Percentiles rank a stretch among this genome's conserved stretches.
These are phyloP conservation scores for Triticum urartu DNA, from an alignment of 176 grass and related monocot species.

Conservation along the genomic window DNA sequence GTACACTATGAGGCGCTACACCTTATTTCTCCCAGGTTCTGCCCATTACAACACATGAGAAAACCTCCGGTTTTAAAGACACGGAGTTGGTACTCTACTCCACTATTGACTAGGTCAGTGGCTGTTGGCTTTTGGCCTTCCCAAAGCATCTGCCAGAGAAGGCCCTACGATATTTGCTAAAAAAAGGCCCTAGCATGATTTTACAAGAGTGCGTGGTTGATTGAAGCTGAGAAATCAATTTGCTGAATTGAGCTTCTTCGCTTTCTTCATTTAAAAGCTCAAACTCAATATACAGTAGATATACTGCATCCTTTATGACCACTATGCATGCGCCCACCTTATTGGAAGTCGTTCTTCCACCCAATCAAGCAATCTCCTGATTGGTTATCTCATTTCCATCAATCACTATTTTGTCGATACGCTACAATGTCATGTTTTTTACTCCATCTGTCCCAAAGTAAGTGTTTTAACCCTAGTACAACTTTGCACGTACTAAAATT, in stretches of 20 bases:
- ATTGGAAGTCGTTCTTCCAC: too few species aligned
- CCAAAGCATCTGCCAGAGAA: background rate
- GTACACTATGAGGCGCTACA: background rate
- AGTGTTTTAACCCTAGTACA: too few species aligned
- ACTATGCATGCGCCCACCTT: background rate
- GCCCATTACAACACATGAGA: conserved; percentile 8
- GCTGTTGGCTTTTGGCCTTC: background rate
- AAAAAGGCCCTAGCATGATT: background rate
- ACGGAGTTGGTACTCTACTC: background rate
- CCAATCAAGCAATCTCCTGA: too few species aligned
- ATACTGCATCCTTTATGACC: background rate
- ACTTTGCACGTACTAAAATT: too few species aligned
- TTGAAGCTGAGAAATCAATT: background rate
- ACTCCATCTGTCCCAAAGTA: too few species aligned
- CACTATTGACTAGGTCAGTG: conserved; percentile 20
- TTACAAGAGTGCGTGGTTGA: background rate
- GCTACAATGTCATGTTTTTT: background rate
- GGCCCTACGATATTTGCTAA: background rate
- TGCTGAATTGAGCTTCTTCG: background rate
- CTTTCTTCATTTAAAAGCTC: background rate
- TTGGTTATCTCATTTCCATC: background rate
- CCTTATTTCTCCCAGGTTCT: background rate
- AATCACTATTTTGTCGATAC: background rate
- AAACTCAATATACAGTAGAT: background rate
- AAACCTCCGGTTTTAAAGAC: conserved; percentile 35